Evolutionary conservation across 352 stramenopile genomes (phyloP).

Genomic region (Thraustotheca clavata): DNA sequence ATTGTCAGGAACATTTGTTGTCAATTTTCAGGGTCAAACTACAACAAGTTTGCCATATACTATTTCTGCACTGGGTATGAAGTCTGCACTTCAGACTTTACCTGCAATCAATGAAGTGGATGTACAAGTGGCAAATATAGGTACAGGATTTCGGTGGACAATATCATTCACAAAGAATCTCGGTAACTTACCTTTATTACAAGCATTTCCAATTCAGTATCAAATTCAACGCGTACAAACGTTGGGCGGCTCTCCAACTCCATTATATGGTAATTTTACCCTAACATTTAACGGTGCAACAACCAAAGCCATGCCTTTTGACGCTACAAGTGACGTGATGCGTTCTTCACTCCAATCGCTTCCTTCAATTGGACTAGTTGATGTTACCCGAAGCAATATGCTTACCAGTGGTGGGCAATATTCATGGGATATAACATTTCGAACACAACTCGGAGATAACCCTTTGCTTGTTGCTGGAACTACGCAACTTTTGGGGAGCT

Average conservation of each 20-base stretch:
- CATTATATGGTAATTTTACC: slow-evolving; percentile 85
- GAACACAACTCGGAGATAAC: slow-evolving; percentile 75
- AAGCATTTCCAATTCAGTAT: slow-evolving; percentile 83
- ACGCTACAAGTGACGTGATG: slow-evolving; percentile 75
- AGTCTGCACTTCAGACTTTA: slow-evolving; percentile 74
- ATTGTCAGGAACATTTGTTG: slow-evolving; percentile 87
- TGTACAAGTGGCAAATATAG: slow-evolving; percentile 53
- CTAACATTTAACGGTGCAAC: slow-evolving; percentile 73
- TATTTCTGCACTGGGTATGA: slow-evolving; percentile 75
- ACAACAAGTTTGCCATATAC: slow-evolving; percentile 90
- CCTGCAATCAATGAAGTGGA: slow-evolving; percentile 51
- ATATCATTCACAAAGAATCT: slow-evolving; percentile 94
- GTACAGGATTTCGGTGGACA: slow-evolving; percentile 87
- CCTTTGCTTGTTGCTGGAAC: slow-evolving; percentile 40
- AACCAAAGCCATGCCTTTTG: slow-evolving; percentile 74
- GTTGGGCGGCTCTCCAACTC: slow-evolving; percentile 86
- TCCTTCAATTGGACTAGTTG: slow-evolving; percentile 78
- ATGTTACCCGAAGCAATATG: slow-evolving; percentile 72
- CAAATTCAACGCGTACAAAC: slow-evolving; percentile 91
- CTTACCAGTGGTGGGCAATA: slow-evolving; percentile 78
- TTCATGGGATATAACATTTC: slow-evolving; percentile 92
- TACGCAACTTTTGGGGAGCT: slow-evolving; percentile 46
- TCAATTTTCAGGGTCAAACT: slow-evolving; percentile 88
- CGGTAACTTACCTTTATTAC: slow-evolving; percentile 89
- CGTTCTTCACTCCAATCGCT: slow-evolving; percentile 86